These are phyloP conservation scores for Solanum microdontum DNA, from an alignment of 257 asterid species.

Conservation along the genomic window DNA sequence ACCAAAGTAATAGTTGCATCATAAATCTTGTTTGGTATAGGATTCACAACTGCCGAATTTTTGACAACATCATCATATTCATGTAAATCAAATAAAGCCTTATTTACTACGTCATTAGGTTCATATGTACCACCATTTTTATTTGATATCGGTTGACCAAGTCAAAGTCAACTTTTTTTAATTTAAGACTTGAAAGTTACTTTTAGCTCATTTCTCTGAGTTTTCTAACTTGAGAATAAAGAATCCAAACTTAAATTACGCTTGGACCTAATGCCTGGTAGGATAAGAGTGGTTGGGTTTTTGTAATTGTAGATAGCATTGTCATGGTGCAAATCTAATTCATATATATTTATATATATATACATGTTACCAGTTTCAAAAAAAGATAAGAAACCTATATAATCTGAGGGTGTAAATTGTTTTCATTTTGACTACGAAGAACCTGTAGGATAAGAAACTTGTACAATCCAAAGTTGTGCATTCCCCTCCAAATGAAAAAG, in stretches of 20 bases:
- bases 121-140: neutral
- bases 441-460: neutral
- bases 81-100: no score
- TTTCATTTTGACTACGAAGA: neutral
- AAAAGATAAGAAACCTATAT: neutral
- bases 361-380: no score
- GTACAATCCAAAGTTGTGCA: no score
- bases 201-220: neutral
- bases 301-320: no score
- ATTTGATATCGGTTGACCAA: neutral
- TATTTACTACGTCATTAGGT: no score
- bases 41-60: no score
- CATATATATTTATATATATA: no score
- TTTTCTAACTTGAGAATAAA: neutral
- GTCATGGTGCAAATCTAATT: no score
- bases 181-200: neutral
- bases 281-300: neutral
- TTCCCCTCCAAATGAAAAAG: no score
- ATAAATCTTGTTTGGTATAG: no score
- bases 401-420: neutral
- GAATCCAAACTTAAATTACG: neutral
- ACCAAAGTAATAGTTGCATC: neutral
- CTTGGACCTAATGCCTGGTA: neutral
- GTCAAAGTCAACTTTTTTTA: neutral
- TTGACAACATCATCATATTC: no score